Evolutionary conservation across 2,329 filamentous ascomycete genomes (phyloP).

Genomic region (Aspergillus pseudoviridinutans): DNA sequence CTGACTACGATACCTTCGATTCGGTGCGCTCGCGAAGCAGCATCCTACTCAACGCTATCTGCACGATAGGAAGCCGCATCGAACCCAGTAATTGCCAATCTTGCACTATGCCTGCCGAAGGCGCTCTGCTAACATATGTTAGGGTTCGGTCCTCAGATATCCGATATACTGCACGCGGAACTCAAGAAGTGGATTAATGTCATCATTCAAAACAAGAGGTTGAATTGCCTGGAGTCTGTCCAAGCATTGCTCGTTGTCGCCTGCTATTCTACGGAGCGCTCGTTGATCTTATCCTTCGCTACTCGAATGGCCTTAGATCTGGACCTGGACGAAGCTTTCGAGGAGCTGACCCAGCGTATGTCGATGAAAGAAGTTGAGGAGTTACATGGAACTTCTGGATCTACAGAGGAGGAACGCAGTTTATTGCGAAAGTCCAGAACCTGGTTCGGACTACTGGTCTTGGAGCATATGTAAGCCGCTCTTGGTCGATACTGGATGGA

Average conservation of each 20-base stretch:
- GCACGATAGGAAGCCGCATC: slow-evolving; percentile 50
- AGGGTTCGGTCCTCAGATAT: slow-evolving; percentile 29
- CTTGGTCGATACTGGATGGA: neutral
- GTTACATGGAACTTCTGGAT: slow-evolving; percentile 8
- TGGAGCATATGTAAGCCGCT: slow-evolving; percentile 46
- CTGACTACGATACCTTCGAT: slow-evolving; percentile 42
- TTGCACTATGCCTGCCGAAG: neutral
- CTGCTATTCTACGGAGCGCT: slow-evolving; percentile 52
- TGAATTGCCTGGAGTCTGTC: slow-evolving; percentile 46
- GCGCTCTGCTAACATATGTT: neutral
- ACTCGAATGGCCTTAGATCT: slow-evolving; percentile 50
- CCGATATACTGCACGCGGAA: slow-evolving; percentile 44
- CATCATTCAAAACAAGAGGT: slow-evolving; percentile 38
- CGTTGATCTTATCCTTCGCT: slow-evolving; percentile 49
- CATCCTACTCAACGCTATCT: slow-evolving; percentile 51
- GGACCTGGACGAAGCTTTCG: slow-evolving; percentile 43
- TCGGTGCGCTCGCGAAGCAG: slow-evolving; percentile 46
- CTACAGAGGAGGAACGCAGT: slow-evolving; percentile 23
- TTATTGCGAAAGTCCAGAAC: slow-evolving; percentile 45
- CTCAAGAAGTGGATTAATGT: slow-evolving; percentile 45
- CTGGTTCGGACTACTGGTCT: slow-evolving; percentile 52
- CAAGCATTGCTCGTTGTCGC: slow-evolving; percentile 52
- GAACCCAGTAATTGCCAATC: slow-evolving; percentile 19
- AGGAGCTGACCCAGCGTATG: slow-evolving; percentile 33
- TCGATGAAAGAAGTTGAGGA: slow-evolving; percentile 23